Conservation (phyloP, 164 flowering plant genomes). For the Annona cherimola region DNA sequence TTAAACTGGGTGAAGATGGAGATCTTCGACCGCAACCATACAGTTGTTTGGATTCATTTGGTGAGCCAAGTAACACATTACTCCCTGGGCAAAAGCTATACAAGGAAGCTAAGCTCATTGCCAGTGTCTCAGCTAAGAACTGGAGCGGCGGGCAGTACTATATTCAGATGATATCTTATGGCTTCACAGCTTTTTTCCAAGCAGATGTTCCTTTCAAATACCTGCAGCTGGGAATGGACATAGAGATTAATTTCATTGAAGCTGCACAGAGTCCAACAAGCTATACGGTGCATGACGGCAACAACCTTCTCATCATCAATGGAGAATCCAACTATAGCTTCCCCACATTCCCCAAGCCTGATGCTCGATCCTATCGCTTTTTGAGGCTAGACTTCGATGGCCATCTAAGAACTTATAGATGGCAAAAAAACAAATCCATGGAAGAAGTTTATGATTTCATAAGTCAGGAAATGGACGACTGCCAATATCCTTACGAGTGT, state of each 20-base stretch:
- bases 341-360: background rate
- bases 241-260: background rate
- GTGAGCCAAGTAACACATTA: conserved; percentile 23
- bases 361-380: conserved; percentile 5
- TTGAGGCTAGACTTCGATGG: conserved; percentile 30
- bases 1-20: conserved; percentile 16
- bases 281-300: background rate
- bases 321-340: background rate
- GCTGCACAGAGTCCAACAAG: too few relatives aligned
- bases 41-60: conserved; percentile 22
- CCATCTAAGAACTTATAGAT: conserved; percentile 25
- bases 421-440: conserved; percentile 5
- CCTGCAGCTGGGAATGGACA: background rate
- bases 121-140: conserved; percentile 14
- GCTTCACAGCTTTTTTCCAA: background rate
- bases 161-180: background rate
- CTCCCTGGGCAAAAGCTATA: conserved; percentile 16
- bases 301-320: background rate
- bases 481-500: conserved; percentile 22
- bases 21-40: conserved; percentile 7
- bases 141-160: conserved; percentile 7
- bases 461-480: background rate
- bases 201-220: background rate
- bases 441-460: conserved; percentile 15
- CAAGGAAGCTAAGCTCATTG: conserved; percentile 15